phyloP scores from a whole-genome alignment of 352 stramenopile genomes.

The Phytophthora megakarya region DNA sequence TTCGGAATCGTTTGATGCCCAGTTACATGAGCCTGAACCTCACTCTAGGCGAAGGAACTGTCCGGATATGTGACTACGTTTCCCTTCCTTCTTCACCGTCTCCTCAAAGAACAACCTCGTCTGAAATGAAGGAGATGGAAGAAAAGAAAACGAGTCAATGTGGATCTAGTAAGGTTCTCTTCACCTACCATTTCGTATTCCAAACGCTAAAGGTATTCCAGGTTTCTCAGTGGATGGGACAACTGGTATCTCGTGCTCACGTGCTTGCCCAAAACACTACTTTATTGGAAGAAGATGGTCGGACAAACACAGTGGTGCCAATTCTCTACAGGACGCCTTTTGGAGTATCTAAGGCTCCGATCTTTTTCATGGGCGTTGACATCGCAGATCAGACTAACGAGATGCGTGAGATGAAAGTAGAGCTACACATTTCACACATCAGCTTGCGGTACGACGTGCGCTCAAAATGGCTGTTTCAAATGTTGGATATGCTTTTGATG shows the following conservation, averaged over 20 bases:
- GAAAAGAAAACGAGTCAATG: background rate
- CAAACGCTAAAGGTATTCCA: constrained; percentile 84
- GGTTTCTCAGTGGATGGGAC: constrained; percentile 87
- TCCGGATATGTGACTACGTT: constrained; percentile 65
- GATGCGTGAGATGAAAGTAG: constrained; percentile 89
- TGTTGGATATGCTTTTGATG: constrained; percentile 77
- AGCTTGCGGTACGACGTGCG: constrained; percentile 82
- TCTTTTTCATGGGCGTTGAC: constrained; percentile 82
- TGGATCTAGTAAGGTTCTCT: constrained; percentile 37
- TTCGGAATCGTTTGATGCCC: constrained; percentile 60
- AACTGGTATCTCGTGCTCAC: constrained; percentile 79
- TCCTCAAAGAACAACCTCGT: constrained; percentile 10
- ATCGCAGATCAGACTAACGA: constrained; percentile 84
- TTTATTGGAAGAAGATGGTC: constrained; percentile 70
- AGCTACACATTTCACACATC: constrained; percentile 85
- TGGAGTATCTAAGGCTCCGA: constrained; percentile 69
- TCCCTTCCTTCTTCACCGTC: constrained; percentile 11
- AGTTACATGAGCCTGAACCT: constrained; percentile 84
- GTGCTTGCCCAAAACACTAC: constrained; percentile 73
- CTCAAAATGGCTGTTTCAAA: constrained; percentile 82
- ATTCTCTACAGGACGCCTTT: constrained; percentile 87
- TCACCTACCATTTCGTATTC: constrained; percentile 80
- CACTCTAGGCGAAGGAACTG: constrained; percentile 57
- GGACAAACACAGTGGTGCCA: constrained; percentile 47
- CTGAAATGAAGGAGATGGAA: constrained; percentile 1